Conservation (phyloP, 176 grass and related monocot genomes). For the Oryza glumipatula region DNA sequence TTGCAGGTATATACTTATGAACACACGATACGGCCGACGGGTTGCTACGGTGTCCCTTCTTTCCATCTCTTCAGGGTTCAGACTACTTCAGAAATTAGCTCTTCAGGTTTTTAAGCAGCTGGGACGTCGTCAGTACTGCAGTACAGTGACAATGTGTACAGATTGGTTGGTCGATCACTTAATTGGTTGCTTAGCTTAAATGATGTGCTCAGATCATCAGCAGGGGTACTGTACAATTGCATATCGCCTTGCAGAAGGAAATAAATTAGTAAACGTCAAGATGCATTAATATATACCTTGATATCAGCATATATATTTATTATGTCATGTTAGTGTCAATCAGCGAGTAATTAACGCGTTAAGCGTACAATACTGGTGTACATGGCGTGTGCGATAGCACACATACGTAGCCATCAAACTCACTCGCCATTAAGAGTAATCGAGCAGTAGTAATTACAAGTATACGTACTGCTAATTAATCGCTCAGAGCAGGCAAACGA, state of each 20-base stretch:
- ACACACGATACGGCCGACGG: neutral
- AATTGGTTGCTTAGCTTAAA: slow-evolving; percentile 29
- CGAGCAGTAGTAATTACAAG: too few relatives aligned
- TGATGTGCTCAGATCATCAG: slow-evolving; percentile 6
- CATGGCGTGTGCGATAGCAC: neutral
- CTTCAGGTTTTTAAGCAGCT: neutral
- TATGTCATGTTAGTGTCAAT: neutral
- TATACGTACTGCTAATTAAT: too few relatives aligned
- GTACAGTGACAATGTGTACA: neutral
- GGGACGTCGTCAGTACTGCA: neutral
- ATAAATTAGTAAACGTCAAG: neutral
- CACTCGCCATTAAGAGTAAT: too few relatives aligned
- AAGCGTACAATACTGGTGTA: neutral
- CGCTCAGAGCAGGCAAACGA: too few relatives aligned
- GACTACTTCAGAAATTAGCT: neutral
- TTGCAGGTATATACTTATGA: slow-evolving; percentile 1
- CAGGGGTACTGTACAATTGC: neutral
- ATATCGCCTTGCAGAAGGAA: neutral
- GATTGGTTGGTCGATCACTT: neutral
- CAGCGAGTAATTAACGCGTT: neutral
- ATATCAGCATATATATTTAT: neutral
- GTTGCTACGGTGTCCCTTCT: neutral
- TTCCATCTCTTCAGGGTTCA: neutral
- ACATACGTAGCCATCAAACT: neutral
- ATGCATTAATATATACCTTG: neutral